These are phyloP conservation scores for Myxozyma udenii DNA, from an alignment of 805 yeast species.

Conservation along the genomic window DNA sequence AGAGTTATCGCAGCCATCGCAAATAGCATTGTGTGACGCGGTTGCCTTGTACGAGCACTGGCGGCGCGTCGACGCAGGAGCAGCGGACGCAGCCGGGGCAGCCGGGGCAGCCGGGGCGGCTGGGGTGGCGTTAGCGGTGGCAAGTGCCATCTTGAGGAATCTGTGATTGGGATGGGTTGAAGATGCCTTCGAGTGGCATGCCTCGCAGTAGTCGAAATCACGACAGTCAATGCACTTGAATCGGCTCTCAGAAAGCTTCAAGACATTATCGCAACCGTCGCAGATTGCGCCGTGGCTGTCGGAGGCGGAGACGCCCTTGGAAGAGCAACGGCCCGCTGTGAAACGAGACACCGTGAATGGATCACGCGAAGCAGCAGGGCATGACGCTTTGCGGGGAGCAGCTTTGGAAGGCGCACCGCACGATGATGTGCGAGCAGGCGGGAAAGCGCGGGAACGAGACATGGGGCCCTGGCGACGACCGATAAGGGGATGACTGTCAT, in stretches of 20 bases:
- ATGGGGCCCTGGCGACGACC: not conserved
- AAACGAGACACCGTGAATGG: too few relatives aligned
- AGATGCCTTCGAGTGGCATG: not conserved
- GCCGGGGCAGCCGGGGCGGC: constrained; percentile 1
- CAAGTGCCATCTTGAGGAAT: not conserved
- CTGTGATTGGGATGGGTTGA: not conserved
- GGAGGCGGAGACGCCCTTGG: not conserved
- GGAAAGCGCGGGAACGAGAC: not conserved
- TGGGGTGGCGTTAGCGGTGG: not conserved
- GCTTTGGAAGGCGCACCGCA: too few relatives aligned
- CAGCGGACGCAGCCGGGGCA: not conserved
- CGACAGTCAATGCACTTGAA: not conserved
- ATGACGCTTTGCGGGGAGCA: too few relatives aligned
- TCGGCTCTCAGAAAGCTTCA: constrained; percentile 18
- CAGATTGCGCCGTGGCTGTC: constrained; percentile 31
- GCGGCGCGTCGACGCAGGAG: not conserved
- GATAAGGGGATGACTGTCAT: constrained; percentile 18
- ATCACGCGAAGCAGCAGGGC: too few relatives aligned
- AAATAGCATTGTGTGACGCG: constrained; percentile 30
- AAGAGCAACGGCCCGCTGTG: not conserved
- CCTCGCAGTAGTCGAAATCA: not conserved
- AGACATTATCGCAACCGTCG: constrained; percentile 30
- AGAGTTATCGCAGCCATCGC: constrained; percentile 32
- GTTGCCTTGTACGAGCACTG: not conserved
- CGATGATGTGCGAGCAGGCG: not conserved